These are phyloP conservation scores for Macrocybe gigantea DNA, from an alignment of 768 basidiomycete species.

Conservation along the genomic window DNA sequence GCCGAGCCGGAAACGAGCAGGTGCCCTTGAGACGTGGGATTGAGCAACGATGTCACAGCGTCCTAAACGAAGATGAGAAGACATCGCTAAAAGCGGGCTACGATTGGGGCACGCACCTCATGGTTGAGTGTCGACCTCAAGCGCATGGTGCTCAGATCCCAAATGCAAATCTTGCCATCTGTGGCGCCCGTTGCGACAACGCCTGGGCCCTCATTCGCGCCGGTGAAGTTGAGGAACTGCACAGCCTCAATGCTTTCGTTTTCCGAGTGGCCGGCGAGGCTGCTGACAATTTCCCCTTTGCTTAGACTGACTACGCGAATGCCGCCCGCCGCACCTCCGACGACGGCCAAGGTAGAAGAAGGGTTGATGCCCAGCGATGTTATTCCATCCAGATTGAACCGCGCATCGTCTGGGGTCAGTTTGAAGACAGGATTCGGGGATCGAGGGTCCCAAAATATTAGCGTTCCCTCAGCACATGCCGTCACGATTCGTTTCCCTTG, in stretches of 20 bases:
- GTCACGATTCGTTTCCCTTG: conserved; percentile 86
- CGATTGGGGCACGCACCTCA: conserved; percentile 43
- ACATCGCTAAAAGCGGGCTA: not conserved
- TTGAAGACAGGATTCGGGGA: conserved; percentile 76
- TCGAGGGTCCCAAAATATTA: conserved; percentile 92
- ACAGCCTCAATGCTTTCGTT: conserved; percentile 88
- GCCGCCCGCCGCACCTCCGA: conserved; percentile 83
- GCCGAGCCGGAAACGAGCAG: conserved; percentile 83
- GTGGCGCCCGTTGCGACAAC: conserved; percentile 85
- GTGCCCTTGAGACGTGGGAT: conserved; percentile 67
- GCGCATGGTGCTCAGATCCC: conserved; percentile 88
- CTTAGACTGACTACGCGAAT: conserved; percentile 82
- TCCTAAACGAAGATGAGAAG: conserved; percentile 45
- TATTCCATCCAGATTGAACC: conserved; percentile 79
- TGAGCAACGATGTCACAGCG: conserved; percentile 74
- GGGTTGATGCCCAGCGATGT: conserved; percentile 83
- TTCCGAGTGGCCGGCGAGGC: conserved; percentile 78
- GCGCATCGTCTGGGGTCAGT: conserved; percentile 59
- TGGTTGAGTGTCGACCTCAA: conserved; percentile 80
- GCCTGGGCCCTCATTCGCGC: conserved; percentile 44
- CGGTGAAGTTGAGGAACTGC: conserved; percentile 73
- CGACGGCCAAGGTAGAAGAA: conserved; percentile 83
- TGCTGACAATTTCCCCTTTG: conserved; percentile 77
- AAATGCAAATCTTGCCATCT: conserved; percentile 90
- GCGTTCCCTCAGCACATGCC: conserved; percentile 71